These are phyloP conservation scores for Magnolia changhungtana DNA, from an alignment of 164 flowering plant species.

Conservation along the genomic window DNA sequence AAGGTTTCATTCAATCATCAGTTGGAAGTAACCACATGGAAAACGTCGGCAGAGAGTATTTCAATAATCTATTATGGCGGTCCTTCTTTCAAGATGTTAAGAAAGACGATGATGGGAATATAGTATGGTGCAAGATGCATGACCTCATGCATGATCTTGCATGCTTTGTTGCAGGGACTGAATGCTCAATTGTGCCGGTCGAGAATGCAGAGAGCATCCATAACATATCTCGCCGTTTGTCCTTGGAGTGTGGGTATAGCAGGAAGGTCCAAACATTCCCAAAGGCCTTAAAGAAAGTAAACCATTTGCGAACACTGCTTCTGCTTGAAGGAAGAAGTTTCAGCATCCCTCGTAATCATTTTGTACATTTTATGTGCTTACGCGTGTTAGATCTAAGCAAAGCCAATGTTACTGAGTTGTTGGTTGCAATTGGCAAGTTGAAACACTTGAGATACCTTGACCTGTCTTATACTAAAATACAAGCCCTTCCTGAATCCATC, in stretches of 20 bases:
- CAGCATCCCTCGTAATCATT: not conserved
- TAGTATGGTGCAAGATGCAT: slow-evolving; percentile 11
- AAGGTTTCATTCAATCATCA: slow-evolving; percentile 9
- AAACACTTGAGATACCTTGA: slow-evolving; percentile 1
- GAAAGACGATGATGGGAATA: slow-evolving; percentile 1
- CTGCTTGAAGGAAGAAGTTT: not conserved
- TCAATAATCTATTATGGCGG: slow-evolving; percentile 1
- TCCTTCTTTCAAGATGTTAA: slow-evolving; percentile 6
- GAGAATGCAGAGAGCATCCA: too few species aligned
- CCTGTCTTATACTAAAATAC: not conserved
- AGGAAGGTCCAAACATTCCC: not conserved
- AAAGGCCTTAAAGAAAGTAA: not conserved
- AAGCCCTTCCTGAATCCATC: not conserved
- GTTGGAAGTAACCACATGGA: slow-evolving; percentile 5
- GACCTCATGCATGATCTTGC: slow-evolving; percentile 14
- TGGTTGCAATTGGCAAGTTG: not conserved
- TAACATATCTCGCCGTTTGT: not conserved
- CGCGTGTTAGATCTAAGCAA: not conserved
- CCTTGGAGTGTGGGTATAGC: not conserved
- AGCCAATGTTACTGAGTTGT: not conserved
- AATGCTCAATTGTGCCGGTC: not conserved
- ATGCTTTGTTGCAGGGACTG: not conserved
- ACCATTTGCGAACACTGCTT: not conserved
- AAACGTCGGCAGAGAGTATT: slow-evolving; percentile 1
- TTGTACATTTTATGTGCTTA: not conserved